Evolutionary conservation across 345 rosid species (phyloP), one percentile per base, ranked within the genome.

Genomic region (Heritiera fomes): DNA sequence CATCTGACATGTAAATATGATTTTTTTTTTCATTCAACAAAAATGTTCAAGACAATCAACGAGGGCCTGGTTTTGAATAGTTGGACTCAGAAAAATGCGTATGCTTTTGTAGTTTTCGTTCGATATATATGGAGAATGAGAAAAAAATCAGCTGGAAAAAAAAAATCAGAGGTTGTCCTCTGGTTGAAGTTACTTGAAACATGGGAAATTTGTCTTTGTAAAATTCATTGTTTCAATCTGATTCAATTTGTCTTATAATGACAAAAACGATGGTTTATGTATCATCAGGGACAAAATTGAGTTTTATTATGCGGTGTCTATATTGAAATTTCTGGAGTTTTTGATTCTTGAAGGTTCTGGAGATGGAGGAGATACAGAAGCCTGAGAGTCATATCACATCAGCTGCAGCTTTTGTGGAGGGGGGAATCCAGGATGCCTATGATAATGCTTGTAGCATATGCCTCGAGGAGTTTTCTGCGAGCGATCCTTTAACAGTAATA

Each of bases 391-490:
- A 83, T 80, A 46, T 84, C 82, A 83, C 87, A 30, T 91, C 96
- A 41, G 91, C 93, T 76, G 92, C 88, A 47, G 96, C 96, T 63
- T 91, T 90, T 80, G 96, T 91, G 45, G 90, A 90, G 87, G 95
- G 92, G 56, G 92, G 95, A 55, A 81, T 90, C 62, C 95, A 85
- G 76, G 90, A 90, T 38, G 88, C 93, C 38, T 82, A 88, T 88
- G 95, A 91, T 67, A 92, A 91, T 85, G 82, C 92, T 62, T 90
- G 92, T 83, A 90, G 96, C 84, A 89, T 90, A 75, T 91, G 94
- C 85, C 93, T 91, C n/a, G 96, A 91, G 68, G 87, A 86, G 49
- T 91, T 90, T 75, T 86, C 83, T 65, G 87, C 86, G 40, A 89
- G 88, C 50, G 92, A 91, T 84, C 96, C 96, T 53, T 89, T 92